Percentiles rank a stretch among this genome's conserved stretches.
Evolutionary conservation across 176 grass and related monocot genomes (phyloP).

Genomic region (Eragrostis curvula): DNA sequence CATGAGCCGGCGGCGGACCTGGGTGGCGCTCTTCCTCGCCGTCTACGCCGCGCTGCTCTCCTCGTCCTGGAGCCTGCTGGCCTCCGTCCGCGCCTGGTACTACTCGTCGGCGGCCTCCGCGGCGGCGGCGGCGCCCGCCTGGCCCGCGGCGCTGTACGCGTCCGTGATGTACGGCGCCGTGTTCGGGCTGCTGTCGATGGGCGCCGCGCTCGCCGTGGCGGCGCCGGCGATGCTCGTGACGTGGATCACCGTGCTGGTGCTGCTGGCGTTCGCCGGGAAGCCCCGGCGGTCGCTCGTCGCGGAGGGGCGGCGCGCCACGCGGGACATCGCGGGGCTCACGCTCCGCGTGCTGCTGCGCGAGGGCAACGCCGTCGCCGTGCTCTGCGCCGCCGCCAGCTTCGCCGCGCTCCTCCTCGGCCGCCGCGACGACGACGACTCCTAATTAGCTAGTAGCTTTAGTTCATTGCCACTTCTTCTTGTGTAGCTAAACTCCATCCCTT

Average conservation of each 20-base stretch:
- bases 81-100: slow-evolving; percentile 85
- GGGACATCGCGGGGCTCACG: slow-evolving; percentile 66
- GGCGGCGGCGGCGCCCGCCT: slow-evolving; percentile 25
- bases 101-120: not conserved
- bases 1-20: slow-evolving; percentile 74
- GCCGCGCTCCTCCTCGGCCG: slow-evolving; percentile 35
- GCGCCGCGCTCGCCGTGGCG: slow-evolving; percentile 68
- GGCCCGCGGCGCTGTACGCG: slow-evolving; percentile 66
- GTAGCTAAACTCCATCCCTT: not conserved
- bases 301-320: slow-evolving; percentile 62
- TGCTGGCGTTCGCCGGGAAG: slow-evolving; percentile 72
- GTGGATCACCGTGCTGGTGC: slow-evolving; percentile 94
- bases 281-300: slow-evolving; percentile 59
- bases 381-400: slow-evolving; percentile 66
- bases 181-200: slow-evolving; percentile 89
- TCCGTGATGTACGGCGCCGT: slow-evolving; percentile 85
- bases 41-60: slow-evolving; percentile 71
- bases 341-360: slow-evolving; percentile 63
- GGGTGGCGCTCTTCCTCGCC: slow-evolving; percentile 74
- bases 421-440: not conserved
- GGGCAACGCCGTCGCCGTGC: slow-evolving; percentile 60
- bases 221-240: slow-evolving; percentile 78
- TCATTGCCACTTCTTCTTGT: too few relatives aligned
- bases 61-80: slow-evolving; percentile 70
- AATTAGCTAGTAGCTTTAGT: not conserved